Conservation (phyloP, 2,329 filamentous ascomycete genomes). For the Calonectria hawksworthii region DNA sequence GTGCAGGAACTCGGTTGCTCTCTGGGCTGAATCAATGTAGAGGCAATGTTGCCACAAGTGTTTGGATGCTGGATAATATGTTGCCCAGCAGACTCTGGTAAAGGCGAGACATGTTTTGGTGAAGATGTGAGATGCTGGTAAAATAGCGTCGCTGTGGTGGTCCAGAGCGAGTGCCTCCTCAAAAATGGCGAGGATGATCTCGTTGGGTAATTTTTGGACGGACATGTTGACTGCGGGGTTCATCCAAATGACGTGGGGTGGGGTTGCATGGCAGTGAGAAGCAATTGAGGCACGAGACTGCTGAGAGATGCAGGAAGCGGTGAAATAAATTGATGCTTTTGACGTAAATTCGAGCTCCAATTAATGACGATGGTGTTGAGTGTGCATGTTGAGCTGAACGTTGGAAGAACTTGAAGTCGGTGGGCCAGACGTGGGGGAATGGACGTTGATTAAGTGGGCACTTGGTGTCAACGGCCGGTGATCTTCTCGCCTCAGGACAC, state of each 20-base stretch:
- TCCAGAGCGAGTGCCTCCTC: slow-evolving; percentile 21
- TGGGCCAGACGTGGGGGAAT: not conserved
- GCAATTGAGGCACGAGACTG: not conserved
- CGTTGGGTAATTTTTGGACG: not conserved
- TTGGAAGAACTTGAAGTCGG: not conserved
- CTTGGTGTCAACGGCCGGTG: not conserved
- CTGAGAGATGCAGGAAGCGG: not conserved
- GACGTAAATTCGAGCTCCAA: not conserved
- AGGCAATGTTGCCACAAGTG: slow-evolving; percentile 33
- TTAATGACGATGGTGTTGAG: not conserved
- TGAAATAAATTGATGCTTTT: not conserved
- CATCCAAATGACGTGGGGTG: not conserved
- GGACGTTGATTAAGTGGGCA: not conserved
- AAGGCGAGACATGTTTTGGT: slow-evolving; percentile 28
- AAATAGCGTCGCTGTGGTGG: not conserved
- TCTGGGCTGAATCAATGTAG: slow-evolving; percentile 20
- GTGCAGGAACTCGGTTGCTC: not conserved
- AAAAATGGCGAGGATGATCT: slow-evolving; percentile 32
- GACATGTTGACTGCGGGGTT: slow-evolving; percentile 7
- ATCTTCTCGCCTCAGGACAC: not conserved
- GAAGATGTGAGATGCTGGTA: slow-evolving; percentile 8
- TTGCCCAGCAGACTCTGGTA: slow-evolving; percentile 25
- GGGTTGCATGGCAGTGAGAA: not conserved
- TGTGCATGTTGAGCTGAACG: not conserved
- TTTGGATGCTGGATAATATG: not conserved